Percentiles rank a stretch among this genome's conserved stretches.
Evolutionary conservation across 768 basidiomycete genomes (phyloP).

Genomic region (Hypholoma fasciculare): DNA sequence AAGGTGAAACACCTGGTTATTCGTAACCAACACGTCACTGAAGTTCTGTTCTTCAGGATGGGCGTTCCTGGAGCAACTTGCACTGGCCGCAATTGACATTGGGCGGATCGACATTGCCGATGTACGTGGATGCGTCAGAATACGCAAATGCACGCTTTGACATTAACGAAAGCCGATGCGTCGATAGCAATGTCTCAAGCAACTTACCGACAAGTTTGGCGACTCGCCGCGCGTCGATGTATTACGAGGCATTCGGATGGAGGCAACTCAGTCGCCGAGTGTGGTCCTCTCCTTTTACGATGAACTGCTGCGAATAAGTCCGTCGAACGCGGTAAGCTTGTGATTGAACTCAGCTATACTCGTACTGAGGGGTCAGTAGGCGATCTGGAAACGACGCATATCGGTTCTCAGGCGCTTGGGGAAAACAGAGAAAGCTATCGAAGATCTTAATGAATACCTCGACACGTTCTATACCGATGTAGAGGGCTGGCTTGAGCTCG

Average conservation of each 20-base stretch:
- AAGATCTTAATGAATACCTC: slow-evolving; percentile 69
- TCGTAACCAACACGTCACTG: slow-evolving; percentile 11
- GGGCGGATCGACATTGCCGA: slow-evolving; percentile 74
- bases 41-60: slow-evolving; percentile 49
- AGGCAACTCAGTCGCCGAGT: slow-evolving; percentile 59
- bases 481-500: slow-evolving; percentile 87
- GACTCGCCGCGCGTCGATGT: slow-evolving; percentile 78
- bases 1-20: slow-evolving; percentile 37
- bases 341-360: not conserved
- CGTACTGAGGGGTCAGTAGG: slow-evolving; percentile 34
- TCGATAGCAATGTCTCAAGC: slow-evolving; percentile 59
- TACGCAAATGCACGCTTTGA: slow-evolving; percentile 17
- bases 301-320: slow-evolving; percentile 60
- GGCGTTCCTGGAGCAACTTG: slow-evolving; percentile 80
- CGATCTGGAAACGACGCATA: slow-evolving; percentile 80
- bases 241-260: slow-evolving; percentile 77
- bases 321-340: slow-evolving; percentile 67
- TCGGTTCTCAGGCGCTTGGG: slow-evolving; percentile 67
- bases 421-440: slow-evolving; percentile 63
- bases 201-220: slow-evolving; percentile 67
- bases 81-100: slow-evolving; percentile 75
- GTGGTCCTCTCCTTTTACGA: slow-evolving; percentile 66
- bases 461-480: slow-evolving; percentile 89
- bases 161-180: slow-evolving; percentile 20
- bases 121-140: slow-evolving; percentile 42